These are phyloP conservation scores for Pestalotiopsis sp. DNA, from an alignment of 2,329 filamentous ascomycete species.

Conservation along the genomic window DNA sequence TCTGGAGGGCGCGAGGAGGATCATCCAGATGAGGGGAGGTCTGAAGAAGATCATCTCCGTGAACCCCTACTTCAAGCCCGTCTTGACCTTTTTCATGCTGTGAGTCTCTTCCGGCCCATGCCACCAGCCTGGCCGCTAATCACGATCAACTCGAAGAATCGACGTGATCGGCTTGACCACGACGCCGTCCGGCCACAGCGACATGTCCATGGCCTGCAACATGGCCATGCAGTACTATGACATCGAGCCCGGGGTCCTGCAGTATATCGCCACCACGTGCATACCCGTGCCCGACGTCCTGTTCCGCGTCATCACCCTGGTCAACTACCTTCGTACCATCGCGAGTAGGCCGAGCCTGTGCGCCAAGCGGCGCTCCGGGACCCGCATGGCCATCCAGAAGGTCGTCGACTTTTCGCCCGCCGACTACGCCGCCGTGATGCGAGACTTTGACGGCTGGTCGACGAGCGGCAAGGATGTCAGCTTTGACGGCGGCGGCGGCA, in stretches of 20 bases:
- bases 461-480: conserved; percentile 14
- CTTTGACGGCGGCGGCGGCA: conserved; percentile 3
- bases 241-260: conserved; percentile 14
- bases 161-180: conserved; percentile 17
- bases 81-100: conserved; percentile 16
- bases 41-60: conserved; percentile 14
- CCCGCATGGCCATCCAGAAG: conserved; percentile 15
- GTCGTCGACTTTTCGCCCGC: conserved; percentile 13
- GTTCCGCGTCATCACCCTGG: conserved; percentile 15
- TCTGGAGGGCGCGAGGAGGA: conserved; percentile 18
- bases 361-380: conserved; percentile 11
- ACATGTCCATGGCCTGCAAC: conserved; percentile 14
- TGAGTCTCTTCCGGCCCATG: neutral
- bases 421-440: conserved; percentile 14
- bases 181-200: conserved; percentile 10
- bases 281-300: conserved; percentile 16
- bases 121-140: neutral
- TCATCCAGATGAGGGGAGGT: conserved; percentile 16
- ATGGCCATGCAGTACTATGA: conserved; percentile 19
- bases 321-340: conserved; percentile 17
- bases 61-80: conserved; percentile 17
- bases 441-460: conserved; percentile 15
- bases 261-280: conserved; percentile 12
- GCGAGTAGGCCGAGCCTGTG: neutral
- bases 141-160: neutral